Conservation (phyloP, 805 yeast genomes). For the Candida gorgasii region DNA sequence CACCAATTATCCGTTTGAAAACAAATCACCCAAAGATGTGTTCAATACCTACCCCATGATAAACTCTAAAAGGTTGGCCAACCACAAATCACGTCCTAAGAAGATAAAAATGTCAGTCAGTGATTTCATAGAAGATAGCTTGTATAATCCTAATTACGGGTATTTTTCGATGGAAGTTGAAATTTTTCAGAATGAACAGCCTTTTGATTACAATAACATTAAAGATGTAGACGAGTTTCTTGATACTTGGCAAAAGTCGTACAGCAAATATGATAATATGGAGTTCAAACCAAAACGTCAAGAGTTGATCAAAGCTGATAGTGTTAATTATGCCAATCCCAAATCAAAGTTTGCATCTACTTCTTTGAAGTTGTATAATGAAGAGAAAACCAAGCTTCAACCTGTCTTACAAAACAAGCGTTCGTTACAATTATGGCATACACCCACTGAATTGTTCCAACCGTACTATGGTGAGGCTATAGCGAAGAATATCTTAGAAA, state of each 20-base stretch:
- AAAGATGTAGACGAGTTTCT: slow-evolving; percentile 69
- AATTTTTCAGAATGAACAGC: slow-evolving; percentile 66
- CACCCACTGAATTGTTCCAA: slow-evolving; percentile 82
- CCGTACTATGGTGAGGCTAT: slow-evolving; percentile 86
- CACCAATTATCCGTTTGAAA: slow-evolving; percentile 43
- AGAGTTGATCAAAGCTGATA: slow-evolving; percentile 16
- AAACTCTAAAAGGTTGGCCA: slow-evolving; percentile 32
- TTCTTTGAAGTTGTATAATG: slow-evolving; percentile 19
- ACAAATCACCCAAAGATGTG: slow-evolving; percentile 39
- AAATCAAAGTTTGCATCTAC: slow-evolving; percentile 29
- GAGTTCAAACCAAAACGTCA: slow-evolving; percentile 14
- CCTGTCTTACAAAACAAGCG: slow-evolving; percentile 25
- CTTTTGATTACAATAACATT: slow-evolving; percentile 61
- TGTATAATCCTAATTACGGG: slow-evolving; percentile 81
- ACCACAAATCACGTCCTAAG: slow-evolving; percentile 50
- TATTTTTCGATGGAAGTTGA: slow-evolving; percentile 79
- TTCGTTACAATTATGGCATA: slow-evolving; percentile 79
- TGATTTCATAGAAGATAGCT: slow-evolving; percentile 82
- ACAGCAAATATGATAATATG: slow-evolving; percentile 48
- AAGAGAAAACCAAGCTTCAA: slow-evolving; percentile 24
- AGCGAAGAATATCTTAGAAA: slow-evolving; percentile 74
- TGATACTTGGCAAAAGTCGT: slow-evolving; percentile 64
- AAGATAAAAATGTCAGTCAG: slow-evolving; percentile 69
- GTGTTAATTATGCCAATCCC: slow-evolving; percentile 17
- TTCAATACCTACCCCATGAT: slow-evolving; percentile 37